Evolutionary conservation across 768 basidiomycete species (phyloP), one percentile per base, ranked within the genome.

Genomic region (Pulveroboletus sp.): DNA sequence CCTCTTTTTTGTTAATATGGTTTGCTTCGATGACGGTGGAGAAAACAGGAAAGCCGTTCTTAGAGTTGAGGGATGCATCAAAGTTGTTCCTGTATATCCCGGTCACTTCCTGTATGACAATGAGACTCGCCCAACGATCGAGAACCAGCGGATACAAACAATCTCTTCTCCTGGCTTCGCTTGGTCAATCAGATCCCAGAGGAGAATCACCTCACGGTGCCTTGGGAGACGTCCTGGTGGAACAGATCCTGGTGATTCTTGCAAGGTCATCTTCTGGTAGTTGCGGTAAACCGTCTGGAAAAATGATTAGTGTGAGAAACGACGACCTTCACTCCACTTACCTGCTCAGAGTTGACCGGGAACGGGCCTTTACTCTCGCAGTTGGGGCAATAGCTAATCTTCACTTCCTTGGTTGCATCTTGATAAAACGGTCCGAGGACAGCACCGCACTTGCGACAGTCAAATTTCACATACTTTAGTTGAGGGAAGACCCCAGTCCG

Each of bases 131-230:
- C 8, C 39, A 47, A 33, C 9, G 7, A 40, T 19, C 12, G 35
- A 44, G 36, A 43, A 17, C 27, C 1, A 20, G 35, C 29, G 11
- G 14, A 69, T 20, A 75, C 89, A 53, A 56, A 94, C 94, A 54
- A 98, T 84, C 78, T 99, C 97, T 66, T 99, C 97, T 43, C 97
- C 97, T 13, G 97, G 97, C 68, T 99, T 99, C 10, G 97, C 97
- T 45, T 84, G 86, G 65, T 99, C 97, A 57, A 99, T 98, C 48
- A 99, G 76, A 69, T 98, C 97, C 97, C 97, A 98, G 12, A 99
- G 77, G 1, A 97, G 78, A 51, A 99, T 83, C 23, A 99, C 94
- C 66, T 99, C 97, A 40, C 97, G 87, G 69, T 99, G 97, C 43
- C 97, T 79, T 5, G 97, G 97, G 7, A 98, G 76, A 60, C 97